Conservation (phyloP, 257 asterid species). For the Echites panduratus region DNA sequence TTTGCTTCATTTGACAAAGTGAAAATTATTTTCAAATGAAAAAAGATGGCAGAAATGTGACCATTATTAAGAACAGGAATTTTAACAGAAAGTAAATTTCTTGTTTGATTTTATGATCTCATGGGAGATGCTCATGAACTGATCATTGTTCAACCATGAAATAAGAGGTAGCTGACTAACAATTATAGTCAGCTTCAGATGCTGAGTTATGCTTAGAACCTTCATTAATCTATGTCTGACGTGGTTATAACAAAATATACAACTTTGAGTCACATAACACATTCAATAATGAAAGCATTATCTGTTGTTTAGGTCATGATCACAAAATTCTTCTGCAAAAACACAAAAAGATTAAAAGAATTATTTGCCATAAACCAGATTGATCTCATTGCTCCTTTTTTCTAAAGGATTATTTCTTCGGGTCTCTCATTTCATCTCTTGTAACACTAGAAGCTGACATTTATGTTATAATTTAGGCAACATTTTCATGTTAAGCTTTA, state of each 20-base stretch:
- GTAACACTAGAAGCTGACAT: no score
- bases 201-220: background rate
- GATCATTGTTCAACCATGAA: background rate
- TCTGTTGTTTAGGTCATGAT: background rate
- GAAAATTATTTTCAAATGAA: no score
- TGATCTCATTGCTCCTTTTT: background rate
- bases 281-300: background rate
- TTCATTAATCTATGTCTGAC: background rate
- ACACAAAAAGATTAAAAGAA: background rate
- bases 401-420: no score
- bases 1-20: no score
- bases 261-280: background rate
- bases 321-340: background rate
- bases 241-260: background rate
- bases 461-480: background rate
- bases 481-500: background rate
- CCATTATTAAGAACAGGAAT: no score
- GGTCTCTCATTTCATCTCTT: no score
- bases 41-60: background rate
- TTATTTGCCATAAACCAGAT: background rate
- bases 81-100: no score
- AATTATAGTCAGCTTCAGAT: background rate
- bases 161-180: background rate
- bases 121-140: background rate
- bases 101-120: background rate